Evolutionary conservation across 2,329 filamentous ascomycete genomes (phyloP), one percentile per base, ranked within the genome.

Genomic region (Herpomyces periplanetae): DNA sequence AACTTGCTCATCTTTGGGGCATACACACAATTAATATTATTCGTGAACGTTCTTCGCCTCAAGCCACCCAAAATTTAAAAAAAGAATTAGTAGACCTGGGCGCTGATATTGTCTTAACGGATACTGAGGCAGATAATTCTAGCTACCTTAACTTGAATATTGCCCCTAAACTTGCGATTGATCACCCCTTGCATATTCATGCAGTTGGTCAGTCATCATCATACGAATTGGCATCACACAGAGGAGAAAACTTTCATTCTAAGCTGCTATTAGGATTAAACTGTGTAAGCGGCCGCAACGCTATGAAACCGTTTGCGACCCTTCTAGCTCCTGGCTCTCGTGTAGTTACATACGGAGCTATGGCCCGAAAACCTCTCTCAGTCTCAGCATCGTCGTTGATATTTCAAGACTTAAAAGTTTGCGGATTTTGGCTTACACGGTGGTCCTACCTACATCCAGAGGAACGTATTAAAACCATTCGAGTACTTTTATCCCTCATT

Each of bases 301-400:
- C n/a, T n/a, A n/a, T n/a, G n/a, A 68, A 73, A 35, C 56, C 60
- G 5, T n/a, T n/a, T n/a, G 69, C 71, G 3, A 61, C 62, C 11
- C 51, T 59, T 1, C 45, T 96, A 32, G 62, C 73, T 4, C 42
- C 54, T 0, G 51, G 54, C 10, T 64, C 53, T 2, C 59, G 62
- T 22, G 46, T 91, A 37, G 69, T 96, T 10, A 87, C 75, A 3
- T 96, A 96, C 34, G 80, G 80, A 11, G 75, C 66, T 19, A 96
- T 96, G 80, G 58, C 65, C 13, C 65, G 64, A 35, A 61, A 85
- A 42, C 73, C 75, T 0, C 50, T 88, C 11, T 47, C 51, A 4
- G 40, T 91, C 24, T 69, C 75, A 0, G 64, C 73, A 1, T 65
- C 64, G 0, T 45, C 84, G 28, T 44, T 91, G 23, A 96, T 96